Base-by-base conservation (phyloP, 2,329 filamentous ascomycete genomes). In the Fusarium keratoplasticum region DNA sequence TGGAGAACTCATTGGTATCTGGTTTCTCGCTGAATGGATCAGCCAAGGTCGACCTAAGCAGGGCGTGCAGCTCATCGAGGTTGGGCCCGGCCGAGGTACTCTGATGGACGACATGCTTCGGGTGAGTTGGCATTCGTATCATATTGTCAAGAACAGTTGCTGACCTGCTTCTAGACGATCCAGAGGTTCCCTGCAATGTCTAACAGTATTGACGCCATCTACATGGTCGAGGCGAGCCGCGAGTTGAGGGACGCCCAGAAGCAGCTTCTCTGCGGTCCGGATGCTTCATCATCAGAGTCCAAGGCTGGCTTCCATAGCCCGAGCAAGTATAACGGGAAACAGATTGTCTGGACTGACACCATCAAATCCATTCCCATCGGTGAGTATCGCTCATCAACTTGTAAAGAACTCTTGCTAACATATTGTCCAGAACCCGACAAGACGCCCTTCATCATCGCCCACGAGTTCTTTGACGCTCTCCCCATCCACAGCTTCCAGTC, bases 391-490 rank as follows among this genome's bases (percentile, higher is more conserved):
- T 16, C 11, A 18, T 20, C 4, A 25, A 4, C 7, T 6, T 27
- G 6, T 20, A 13, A 20, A 10, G 6, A 18, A 42, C 29, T 67
- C 18, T 29, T n/a, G 60, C 67, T 69, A 29, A 66, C n/a, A 33
- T 13, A 59, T 61, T 13, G 13, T 8, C 9, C 27, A 92, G 91
- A 90, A 70, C 84, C 90, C 25, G 87, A 89, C 69, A 94, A 93
- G 80, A 94, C 92, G 25, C 96, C 96, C 1, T 97, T 98, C 82
- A 97, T 99, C 70, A 90, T 98, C 58, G 96, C 96, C 6, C 96
- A 99, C 82, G 96, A 99, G 81, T 98, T 99, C 87, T 99, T 99
- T 84, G 96, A 99, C 77, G 96, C 96, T 3, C 91, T 99, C 1
- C 96, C 96, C 36, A 98, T 99, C 76, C 95, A 99, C 82, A 92